Conservation (phyloP, 1,284 basidiomycete genomes). For the Violaceomyces palustris region DNA sequence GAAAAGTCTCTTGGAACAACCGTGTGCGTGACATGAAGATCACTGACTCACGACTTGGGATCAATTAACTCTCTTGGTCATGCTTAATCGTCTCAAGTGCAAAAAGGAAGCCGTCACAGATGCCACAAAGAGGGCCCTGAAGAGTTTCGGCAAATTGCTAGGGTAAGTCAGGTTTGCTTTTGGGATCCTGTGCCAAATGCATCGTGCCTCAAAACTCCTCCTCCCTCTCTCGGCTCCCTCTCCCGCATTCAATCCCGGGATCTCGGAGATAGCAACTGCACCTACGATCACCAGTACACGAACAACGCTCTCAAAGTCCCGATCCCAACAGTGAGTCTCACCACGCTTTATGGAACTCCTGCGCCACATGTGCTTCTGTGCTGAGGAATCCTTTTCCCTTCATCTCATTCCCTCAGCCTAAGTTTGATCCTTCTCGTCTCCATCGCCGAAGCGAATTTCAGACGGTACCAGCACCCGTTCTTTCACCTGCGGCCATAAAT, state of each 20-base stretch:
- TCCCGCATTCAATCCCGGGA: too few species aligned
- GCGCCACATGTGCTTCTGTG: neutral
- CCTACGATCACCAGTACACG: conserved; percentile 86
- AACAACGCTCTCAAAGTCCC: conserved; percentile 81
- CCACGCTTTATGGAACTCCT: neutral
- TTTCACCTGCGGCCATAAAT: too few species aligned
- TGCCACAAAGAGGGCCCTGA: conserved; percentile 79
- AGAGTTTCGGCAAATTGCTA: conserved; percentile 87
- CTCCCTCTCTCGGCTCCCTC: too few species aligned
- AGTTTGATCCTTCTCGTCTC: conserved; percentile 30
- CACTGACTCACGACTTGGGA: neutral
- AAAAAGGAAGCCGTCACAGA: conserved; percentile 98
- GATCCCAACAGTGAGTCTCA: conserved; percentile 61
- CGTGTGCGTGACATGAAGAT: too few species aligned
- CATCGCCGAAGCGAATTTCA: conserved; percentile 26
- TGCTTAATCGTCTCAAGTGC: conserved; percentile 62
- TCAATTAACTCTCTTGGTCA: neutral
- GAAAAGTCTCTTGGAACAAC: too few species aligned
- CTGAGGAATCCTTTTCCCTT: neutral
- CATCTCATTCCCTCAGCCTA: conserved; percentile 19
- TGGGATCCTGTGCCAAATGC: too few species aligned
- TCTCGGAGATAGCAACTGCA: conserved; percentile 69
- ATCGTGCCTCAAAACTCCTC: too few species aligned
- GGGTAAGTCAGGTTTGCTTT: conserved; percentile 55
- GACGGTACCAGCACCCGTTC: too few species aligned